Base-by-base conservation (phyloP, 108 stramenopile genomes). In the Cyclotella sp. region DNA sequence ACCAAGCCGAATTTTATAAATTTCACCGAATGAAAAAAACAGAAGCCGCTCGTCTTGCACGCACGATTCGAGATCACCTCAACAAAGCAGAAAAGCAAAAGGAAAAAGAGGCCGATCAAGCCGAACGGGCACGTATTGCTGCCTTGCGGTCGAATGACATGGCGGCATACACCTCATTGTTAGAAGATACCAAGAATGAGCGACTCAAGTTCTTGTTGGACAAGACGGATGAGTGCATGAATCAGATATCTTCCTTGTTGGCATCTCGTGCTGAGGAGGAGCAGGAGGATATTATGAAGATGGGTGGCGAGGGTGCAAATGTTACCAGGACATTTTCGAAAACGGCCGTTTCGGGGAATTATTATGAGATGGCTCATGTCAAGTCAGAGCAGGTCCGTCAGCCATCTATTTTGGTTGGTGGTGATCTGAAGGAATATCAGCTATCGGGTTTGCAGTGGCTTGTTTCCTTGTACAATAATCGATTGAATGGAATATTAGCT, bases 361-460 rank as follows among this genome's bases (percentile, higher is more conserved):
- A 95, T 79, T 95, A 95, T 63, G 92, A 89, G 22, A 81, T 89
- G 40, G 91, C 94, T 18, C 94, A 95, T 77, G 81, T 78, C 15
- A 73, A 87, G 55, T 78, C 75, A 40, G 95, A 93, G 70, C 87
- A 91, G 82, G 91, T 96, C 15, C 85, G 88, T 29, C 93, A 94
- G 66, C 95, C 93, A 29, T 86, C 81, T 26, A 87, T 94, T 64
- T 67, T 93, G 29, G 79, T 82, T n/a, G 90, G 89, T 27, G 95
- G 93, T 10, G 89, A 90, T 59, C 52, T 99, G 70, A 95, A 98
- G 66, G 97, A 96, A 77, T 99, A 99, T 83, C 99, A 99, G 84
- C 64, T 97, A 60, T 58, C 91, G 54, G 99, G 99, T 30, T 81
- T 99, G 72, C 93, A 97, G 76, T 99, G 98, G 98, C 77, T 99